phyloP scores from a whole-genome alignment of 2,329 filamentous ascomycete species.

The Tolypocladium capitatum region DNA sequence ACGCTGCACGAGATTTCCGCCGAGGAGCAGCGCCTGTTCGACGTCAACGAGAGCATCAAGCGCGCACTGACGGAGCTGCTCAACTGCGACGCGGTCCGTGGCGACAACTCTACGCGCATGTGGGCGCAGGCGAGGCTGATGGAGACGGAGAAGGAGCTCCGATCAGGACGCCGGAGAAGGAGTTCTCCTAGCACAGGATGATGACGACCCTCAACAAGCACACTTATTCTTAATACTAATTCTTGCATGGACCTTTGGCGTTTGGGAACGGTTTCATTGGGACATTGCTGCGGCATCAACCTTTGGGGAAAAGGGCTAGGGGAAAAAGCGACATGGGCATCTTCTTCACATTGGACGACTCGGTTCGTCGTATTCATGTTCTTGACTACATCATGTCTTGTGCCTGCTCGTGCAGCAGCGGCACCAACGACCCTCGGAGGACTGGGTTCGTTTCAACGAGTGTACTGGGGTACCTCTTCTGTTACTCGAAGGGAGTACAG shows the following conservation, averaged over 20 bases:
- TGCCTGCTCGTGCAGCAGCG: neutral
- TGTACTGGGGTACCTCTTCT: neutral
- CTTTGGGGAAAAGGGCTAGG: neutral
- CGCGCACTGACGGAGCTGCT: constrained; percentile 46
- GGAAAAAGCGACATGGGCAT: neutral
- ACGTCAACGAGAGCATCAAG: constrained; percentile 49
- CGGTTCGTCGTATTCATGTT: neutral
- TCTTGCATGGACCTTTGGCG: constrained; percentile 2
- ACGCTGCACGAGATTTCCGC: constrained; percentile 34
- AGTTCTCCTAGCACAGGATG: constrained; percentile 21
- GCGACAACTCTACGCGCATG: constrained; percentile 36
- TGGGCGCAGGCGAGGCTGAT: constrained; percentile 47
- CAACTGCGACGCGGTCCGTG: constrained; percentile 43
- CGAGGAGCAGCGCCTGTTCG: constrained; percentile 39
- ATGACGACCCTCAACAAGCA: neutral
- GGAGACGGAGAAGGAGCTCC: constrained; percentile 46
- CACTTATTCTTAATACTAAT: neutral
- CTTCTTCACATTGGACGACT: neutral
- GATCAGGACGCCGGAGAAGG: constrained; percentile 36
- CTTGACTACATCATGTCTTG: neutral
- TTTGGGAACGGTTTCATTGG: neutral
- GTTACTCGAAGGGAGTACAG: neutral
- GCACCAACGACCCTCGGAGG: neutral
- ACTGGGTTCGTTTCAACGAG: neutral
- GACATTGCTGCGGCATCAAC: neutral